Evolutionary conservation across 2,329 filamentous ascomycete species (phyloP).

Genomic region (Immersiporthe knoxdaviesiana): DNA sequence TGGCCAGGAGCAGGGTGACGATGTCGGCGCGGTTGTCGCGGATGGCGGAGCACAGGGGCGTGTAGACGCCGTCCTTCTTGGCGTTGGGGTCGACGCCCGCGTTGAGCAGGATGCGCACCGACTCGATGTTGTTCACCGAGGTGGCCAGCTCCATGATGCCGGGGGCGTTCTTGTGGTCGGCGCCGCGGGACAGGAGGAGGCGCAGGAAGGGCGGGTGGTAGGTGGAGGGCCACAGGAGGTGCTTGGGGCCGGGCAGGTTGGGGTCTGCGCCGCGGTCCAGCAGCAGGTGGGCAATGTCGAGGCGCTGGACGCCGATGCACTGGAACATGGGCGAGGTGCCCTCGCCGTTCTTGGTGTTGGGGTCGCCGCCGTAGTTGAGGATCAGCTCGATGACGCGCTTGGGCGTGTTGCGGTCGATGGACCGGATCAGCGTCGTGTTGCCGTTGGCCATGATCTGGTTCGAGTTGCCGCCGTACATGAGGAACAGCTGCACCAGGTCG

Average conservation of each 20-base stretch:
- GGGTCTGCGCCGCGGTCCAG: constrained; percentile 64
- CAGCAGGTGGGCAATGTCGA: constrained; percentile 57
- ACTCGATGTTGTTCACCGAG: constrained; percentile 66
- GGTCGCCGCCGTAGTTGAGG: constrained; percentile 61
- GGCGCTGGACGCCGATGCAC: constrained; percentile 57
- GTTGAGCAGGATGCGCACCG: constrained; percentile 59
- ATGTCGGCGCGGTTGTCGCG: constrained; percentile 67
- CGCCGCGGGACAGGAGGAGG: constrained; percentile 61
- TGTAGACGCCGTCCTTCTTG: constrained; percentile 69
- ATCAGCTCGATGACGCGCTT: constrained; percentile 60
- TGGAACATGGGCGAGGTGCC: constrained; percentile 68
- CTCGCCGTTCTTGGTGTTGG: constrained; percentile 61
- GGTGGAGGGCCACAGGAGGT: constrained; percentile 68
- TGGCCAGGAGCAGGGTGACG: constrained; percentile 59
- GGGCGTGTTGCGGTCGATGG: constrained; percentile 63
- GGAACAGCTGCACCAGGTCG: constrained; percentile 60
- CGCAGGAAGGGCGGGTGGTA: constrained; percentile 62
- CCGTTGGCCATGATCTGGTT: constrained; percentile 58
- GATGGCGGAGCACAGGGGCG: constrained; percentile 69
- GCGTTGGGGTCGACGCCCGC: constrained; percentile 63
- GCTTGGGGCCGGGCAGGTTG: constrained; percentile 70
- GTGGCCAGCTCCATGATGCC: constrained; percentile 68
- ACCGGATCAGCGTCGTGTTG: constrained; percentile 62
- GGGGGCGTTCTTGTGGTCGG: constrained; percentile 61
- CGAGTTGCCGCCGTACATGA: constrained; percentile 64